Evolutionary conservation across 192 early-diverging fungal genomes (phyloP), one percentile per base, ranked within the genome.

Genomic region (Obelidium mucronatum): DNA sequence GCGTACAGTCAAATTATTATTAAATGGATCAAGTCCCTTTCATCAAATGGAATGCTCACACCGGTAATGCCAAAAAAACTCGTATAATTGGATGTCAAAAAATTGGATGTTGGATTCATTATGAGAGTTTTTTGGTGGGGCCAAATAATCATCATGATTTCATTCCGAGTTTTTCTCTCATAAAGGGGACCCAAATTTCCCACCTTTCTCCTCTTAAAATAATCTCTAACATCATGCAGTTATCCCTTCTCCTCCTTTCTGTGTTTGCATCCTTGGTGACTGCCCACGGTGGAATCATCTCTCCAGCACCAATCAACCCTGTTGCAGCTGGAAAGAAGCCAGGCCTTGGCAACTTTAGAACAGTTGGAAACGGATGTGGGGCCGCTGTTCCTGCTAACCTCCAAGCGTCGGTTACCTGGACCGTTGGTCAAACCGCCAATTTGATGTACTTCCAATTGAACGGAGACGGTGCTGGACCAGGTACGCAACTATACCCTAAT

Each of bases 231-330:
- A n/a, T n/a, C n/a, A 51, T 51, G 48, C 48, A 51, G 8, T 51
- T 51, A 8, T 51, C 48, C 48, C 8, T 51, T 51, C 22, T 13
- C 48, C 48, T 59, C 56, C 13, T 59, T 59, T 5, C 56, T 6
- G 19, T 39, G 13, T 0, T 11, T 65, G 30, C 63, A 1, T 26
- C 63, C 35, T 39, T 65, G 35, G 30, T 31, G 19, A 17, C 63
- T 2, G 63, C 63, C 1, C 63, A 65, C 63, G 63, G 63, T 28
- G 63, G 63, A 11, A 40, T 65, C 63, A 65, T 39, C 19, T 17
- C 22, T 39, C 63, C 63, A 13, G 17, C 37, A 37, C 63, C 63
- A 17, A 11, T 65, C 2, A 39, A 65, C 31, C 54, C 51, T 13
- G 37, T 65, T 19, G 22, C 63, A 39, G 63, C 63, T 17, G 63